phyloP scores from a whole-genome alignment of 805 yeast genomes.

The Nakazawaea wyomingensis region DNA sequence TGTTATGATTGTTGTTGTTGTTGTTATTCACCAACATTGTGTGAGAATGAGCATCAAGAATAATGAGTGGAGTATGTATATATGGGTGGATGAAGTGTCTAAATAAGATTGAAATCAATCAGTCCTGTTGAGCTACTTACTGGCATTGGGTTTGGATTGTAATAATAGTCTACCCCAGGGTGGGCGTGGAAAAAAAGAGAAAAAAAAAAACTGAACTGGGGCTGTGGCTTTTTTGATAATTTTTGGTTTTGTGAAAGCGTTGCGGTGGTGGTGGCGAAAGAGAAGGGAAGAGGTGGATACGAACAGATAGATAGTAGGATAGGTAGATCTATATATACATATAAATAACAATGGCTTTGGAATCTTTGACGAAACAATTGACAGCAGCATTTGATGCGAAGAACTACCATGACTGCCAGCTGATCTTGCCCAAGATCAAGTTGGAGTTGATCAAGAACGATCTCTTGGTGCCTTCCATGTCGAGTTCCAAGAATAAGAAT shows the following conservation, averaged over 20 bases:
- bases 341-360: constrained; percentile 45
- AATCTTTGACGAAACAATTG: constrained; percentile 64
- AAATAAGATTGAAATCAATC: too few relatives aligned
- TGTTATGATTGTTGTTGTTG: constrained; percentile 1
- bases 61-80: too few relatives aligned
- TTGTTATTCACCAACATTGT: too few relatives aligned
- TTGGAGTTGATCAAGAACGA: constrained; percentile 73
- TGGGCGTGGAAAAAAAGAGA: neutral
- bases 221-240: neutral
- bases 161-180: too few relatives aligned
- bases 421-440: constrained; percentile 66
- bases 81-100: too few relatives aligned
- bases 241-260: neutral
- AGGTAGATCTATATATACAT: too few relatives aligned
- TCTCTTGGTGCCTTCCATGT: constrained; percentile 60
- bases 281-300: neutral
- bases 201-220: neutral
- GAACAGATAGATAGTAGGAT: too few relatives aligned
- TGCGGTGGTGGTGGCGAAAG: neutral
- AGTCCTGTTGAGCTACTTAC: too few relatives aligned
- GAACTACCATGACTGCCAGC: constrained; percentile 56
- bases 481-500: constrained; percentile 30
- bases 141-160: too few relatives aligned
- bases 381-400: constrained; percentile 57
- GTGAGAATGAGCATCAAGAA: too few relatives aligned